Evolutionary conservation across 441 rosid species (phyloP).

Genomic region (Populus hybrid): DNA sequence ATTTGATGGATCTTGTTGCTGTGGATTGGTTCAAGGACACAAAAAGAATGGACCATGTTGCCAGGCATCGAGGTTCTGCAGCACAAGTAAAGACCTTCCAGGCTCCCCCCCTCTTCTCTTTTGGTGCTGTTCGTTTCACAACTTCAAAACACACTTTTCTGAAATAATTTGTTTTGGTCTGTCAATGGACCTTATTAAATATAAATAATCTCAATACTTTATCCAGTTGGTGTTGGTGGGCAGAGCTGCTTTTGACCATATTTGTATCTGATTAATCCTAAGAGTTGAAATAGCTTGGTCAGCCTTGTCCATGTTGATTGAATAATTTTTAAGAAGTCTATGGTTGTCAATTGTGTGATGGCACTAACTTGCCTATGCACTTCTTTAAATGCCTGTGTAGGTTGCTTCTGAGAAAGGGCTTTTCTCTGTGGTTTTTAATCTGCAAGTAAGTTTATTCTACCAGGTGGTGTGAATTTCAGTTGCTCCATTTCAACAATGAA

Average conservation of each 20-base stretch:
- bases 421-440: slow-evolving; percentile 77
- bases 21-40: slow-evolving; percentile 99
- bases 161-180: no score
- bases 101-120: not conserved
- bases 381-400: slow-evolving; percentile 35
- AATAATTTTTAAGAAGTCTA: not conserved
- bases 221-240: no score
- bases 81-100: slow-evolving; percentile 65
- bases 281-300: not conserved
- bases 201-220: no score
- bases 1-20: slow-evolving; percentile 95
- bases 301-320: slow-evolving; percentile 3
- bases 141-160: not conserved
- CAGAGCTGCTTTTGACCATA: not conserved
- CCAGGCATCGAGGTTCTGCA: slow-evolving; percentile 87
- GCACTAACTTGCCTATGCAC: not conserved
- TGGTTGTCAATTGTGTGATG: not conserved
- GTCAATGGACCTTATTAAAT: no score
- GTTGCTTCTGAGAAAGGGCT: slow-evolving; percentile 96
- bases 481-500: slow-evolving; percentile 11
- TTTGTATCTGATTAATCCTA: not conserved
- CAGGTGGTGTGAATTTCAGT: slow-evolving; percentile 10
- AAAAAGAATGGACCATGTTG: slow-evolving; percentile 98
- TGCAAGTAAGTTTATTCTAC: slow-evolving; percentile 72
- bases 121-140: not conserved